These are phyloP conservation scores for Starmerella floricola DNA, from an alignment of 805 yeast species.

Conservation along the genomic window DNA sequence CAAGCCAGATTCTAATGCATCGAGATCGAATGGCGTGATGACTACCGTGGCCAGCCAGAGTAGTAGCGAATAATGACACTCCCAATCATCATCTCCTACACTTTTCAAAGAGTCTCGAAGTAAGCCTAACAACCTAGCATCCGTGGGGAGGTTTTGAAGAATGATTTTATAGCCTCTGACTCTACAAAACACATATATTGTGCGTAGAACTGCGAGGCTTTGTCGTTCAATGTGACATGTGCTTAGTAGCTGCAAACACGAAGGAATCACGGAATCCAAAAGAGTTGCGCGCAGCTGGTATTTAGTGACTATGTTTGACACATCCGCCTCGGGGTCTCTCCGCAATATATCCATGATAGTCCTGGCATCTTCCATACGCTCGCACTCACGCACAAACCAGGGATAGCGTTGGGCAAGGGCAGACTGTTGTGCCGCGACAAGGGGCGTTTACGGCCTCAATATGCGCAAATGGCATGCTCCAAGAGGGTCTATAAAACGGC, in stretches of 20 bases:
- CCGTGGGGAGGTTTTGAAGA: conserved; percentile 47
- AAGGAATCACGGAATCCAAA: conserved; percentile 13
- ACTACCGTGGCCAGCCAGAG: conserved; percentile 63
- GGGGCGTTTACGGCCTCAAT: no score
- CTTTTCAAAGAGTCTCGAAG: conserved; percentile 27
- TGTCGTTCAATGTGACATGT: neutral
- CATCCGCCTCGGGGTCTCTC: neutral
- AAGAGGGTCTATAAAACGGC: no score
- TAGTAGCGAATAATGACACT: conserved; percentile 38
- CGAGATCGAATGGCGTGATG: conserved; percentile 61
- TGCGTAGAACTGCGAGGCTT: neutral
- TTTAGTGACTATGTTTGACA: neutral
- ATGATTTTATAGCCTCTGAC: conserved; percentile 54
- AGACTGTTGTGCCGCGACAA: no score
- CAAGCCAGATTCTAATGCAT: conserved; percentile 28
- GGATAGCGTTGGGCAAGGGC: no score
- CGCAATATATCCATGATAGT: neutral
- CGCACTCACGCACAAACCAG: no score
- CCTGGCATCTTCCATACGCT: neutral
- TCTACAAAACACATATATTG: conserved; percentile 45
- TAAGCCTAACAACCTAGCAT: conserved; percentile 38
- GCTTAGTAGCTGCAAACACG: conserved; percentile 3
- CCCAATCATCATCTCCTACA: conserved; percentile 32
- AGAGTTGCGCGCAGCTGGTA: conserved; percentile 13
- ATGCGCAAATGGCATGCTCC: no score